Evolutionary conservation across 2,329 filamentous ascomycete species (phyloP), one percentile per base, ranked within the genome.

Genomic region (Rachicladosporium sp.): DNA sequence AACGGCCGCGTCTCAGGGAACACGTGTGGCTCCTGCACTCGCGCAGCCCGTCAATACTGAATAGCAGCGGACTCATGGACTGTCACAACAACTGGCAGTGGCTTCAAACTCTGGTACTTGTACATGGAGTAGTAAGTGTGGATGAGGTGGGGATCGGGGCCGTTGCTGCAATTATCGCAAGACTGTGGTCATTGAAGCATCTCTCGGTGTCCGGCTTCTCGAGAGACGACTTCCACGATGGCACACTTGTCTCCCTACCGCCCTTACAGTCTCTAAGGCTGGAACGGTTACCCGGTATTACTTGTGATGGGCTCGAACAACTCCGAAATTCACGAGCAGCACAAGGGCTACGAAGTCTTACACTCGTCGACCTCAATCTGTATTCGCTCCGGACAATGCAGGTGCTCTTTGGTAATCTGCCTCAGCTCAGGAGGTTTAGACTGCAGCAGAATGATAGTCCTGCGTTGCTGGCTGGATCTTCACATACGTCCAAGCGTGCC

Each of bases 161-260:
- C 23, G 69, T 77, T 37, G 58, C 74, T 29, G 66, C 69, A 15
- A 66, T 72, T 34, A 59, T 76, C 29, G 64, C 67, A 38, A 62
- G 67, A 15, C 55, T 76, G n/a, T 71, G 71, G 0, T 61, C 62
- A 1, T 54, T 78, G 32, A 64, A 64, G 31, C 62, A 76, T 49
- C 62, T 78, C 6, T 69, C 68, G 36, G 57, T 77, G 21, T 69
- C 70, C n/a, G 66, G 65, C 32, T 68, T 78, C 31, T 61, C 69
- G 41, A 59, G 63, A 10, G 60, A 67, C 29, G 70, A 74, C 34
- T 77, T 77, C 46, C 67, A 70, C 11, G 69, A 76, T 48, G 60
- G 64, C 32, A 69, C 71, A 2, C 54, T 78, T 29, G 61, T 71
- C 21, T 65, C 71, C 27, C 55, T 78, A 9, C 71, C 72, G 1